Percentiles rank a stretch among this genome's conserved stretches.
phyloP scores from a whole-genome alignment of 78 protist species.

The Dictyostelium intermedium region DNA sequence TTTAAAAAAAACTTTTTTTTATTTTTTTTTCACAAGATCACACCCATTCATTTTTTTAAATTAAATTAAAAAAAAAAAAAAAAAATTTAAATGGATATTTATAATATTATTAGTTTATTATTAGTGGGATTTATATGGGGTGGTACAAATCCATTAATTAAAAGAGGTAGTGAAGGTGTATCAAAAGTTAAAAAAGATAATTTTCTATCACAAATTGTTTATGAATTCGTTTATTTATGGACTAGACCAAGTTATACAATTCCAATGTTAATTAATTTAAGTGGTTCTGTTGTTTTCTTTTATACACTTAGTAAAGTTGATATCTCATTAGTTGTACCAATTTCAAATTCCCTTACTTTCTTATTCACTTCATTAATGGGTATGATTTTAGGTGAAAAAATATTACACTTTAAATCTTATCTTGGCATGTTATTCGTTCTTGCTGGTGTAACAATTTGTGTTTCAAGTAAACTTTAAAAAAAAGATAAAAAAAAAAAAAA shows the following conservation, averaged over 20 bases:
- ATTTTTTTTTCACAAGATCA: too few species aligned
- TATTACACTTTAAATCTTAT: conserved; percentile 28
- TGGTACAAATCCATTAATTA: conserved; percentile 79
- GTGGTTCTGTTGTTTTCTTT: conserved; percentile 77
- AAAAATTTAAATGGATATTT: not conserved
- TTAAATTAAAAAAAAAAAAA: not conserved
- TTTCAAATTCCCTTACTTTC: conserved; percentile 79
- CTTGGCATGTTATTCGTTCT: conserved; percentile 58
- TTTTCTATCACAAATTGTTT: conserved; percentile 12
- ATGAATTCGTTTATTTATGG: conserved; percentile 68
- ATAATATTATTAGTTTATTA: conserved; percentile 40
- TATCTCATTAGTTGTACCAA: conserved; percentile 77
- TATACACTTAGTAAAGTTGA: conserved; percentile 67
- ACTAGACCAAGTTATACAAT: conserved; percentile 56
- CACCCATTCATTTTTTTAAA: not conserved
- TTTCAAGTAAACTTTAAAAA: conserved; percentile 5
- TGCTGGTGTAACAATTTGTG: conserved; percentile 73
- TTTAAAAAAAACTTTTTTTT: too few species aligned
- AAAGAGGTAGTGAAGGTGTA: conserved; percentile 75
- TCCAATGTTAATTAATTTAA: conserved; percentile 65
- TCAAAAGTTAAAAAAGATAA: not conserved
- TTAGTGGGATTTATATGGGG: conserved; percentile 80
- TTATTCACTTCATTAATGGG: conserved; percentile 67
- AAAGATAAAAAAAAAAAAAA: not conserved
- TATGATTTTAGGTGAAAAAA: conserved; percentile 37